Evolutionary conservation across 495 filamentous ascomycete species (phyloP), one percentile per base, ranked within the genome.

Genomic region (Eremomyces bilateralis): DNA sequence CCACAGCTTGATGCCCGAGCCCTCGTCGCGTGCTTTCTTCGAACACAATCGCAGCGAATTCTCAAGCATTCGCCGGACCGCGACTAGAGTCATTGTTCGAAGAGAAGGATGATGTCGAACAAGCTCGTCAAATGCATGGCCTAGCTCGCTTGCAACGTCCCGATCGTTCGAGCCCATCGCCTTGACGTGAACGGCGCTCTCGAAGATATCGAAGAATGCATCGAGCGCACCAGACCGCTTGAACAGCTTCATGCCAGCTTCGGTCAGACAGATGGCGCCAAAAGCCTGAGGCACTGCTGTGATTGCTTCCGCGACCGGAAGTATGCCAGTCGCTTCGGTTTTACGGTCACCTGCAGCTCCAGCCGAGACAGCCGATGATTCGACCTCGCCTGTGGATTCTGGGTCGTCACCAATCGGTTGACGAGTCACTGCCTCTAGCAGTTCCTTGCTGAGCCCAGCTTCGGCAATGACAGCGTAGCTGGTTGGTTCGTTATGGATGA

Each of bases 401-500:
- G n/a, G n/a, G n/a, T n/a, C n/a, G 27, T 35, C 43, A 15, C 48
- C 13, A 8, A 71, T 58, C 2, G 58, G 46, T 36, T 56, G 58
- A 2, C 72, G 61, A n/a, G 78, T 83, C 20, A 93, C 64, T 12
- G 80, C 66, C 46, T 81, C 69, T 16, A 99, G 63, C 29, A 93
- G 70, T 35, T 69, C 78, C 48, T 75, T 73, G 39, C 82, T 81
- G 34, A 95, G 61, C 20, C 88, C 88, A 31, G 90, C 82, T 58
- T 99, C 90, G 13, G 77, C 78, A 43, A 99, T 83, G 13, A 91
- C 80, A 19, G 78, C 72, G 48, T 94, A 95, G 47, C 90, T 99
- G 3, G 90, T 95, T 2, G 90, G 90, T 46, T 99, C 90, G 49
- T 95, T 94, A 53, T 99, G 90, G 39, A 99, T 92, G 59, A 95